Base-by-base conservation (phyloP, 208 protist genomes). In the Acanthamoeba castellanii region DNA sequence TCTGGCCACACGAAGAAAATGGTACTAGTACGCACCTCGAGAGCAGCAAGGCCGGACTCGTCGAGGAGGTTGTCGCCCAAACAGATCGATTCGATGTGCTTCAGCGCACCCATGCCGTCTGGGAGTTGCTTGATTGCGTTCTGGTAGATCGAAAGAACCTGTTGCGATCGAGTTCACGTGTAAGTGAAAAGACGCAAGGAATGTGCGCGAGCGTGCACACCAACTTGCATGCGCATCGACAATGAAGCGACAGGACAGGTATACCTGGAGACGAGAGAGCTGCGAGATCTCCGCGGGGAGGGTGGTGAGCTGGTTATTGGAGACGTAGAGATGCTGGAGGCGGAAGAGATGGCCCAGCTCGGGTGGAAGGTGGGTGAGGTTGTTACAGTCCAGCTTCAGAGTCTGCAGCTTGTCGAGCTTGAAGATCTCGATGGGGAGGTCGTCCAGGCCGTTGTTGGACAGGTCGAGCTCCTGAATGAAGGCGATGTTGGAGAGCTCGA, bases 391-490 rank as follows among this genome's bases (percentile, higher is more conserved):
- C 30, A 94, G 91, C 74, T 66, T 81, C 9, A 94, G 72, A 9
- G 8, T 47, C 74, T 85, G 45, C 25, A 94, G 91, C 91, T 94
- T 81, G 34, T 81, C 72, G 25, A 94, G 72, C 22, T 85, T n/a
- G 70, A 59, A 94, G 72, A 94, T n/a, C 6, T 94, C 91, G 45
- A 66, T 37, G 32, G 91, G 91, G 0, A 94, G 50, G 47, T 64
- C 55, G 50, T 20, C 45, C 1, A 94, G 57, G 72, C 74, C 37
- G 74, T 94, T 94, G 91, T 59, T 32, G 22, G 64, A 85, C 9
- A 94, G 91, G 37, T 94, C 91, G 34, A 94, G 91, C 74, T 94
- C 91, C 32, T 94, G 52, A 16, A 94, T 57, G 72, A 94, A 94
- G 74, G 66, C 8, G n/a, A 94, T 32, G 52, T 27, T 70, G 32